Evolutionary conservation across 2,329 filamentous ascomycete genomes (phyloP), one percentile per base, ranked within the genome.

Genomic region (Paecilomyces sp.): DNA sequence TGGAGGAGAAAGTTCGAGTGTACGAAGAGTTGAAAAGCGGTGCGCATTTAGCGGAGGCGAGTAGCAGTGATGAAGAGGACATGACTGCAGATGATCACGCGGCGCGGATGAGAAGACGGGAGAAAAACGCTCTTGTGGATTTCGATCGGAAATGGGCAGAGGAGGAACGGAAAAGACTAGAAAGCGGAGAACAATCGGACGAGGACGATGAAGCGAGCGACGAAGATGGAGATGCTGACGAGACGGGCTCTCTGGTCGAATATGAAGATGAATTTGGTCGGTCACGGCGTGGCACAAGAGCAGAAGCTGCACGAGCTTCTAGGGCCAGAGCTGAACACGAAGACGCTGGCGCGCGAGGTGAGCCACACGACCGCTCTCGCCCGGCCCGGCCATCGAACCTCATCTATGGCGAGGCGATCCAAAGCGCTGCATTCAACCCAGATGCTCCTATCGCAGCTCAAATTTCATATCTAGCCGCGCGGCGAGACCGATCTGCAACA

Each of bases 71-170:
- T 24, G 73, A 75, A 8, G 75, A 75, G 2, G 69, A 73, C 53
- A 8, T 15, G 41, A 62, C 62, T 15, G 66, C 67, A 34, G 73
- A 75, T 28, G 71, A 72, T 15, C 82, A 83, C 58, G 58, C 73
- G 62, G 80, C 51, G 84, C 89, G 65, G 84, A 88, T 70, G 79
- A 85, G 66, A 79, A 84, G 51, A 85, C 87, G 66, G 82, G 73
- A 75, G 59, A 70, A 66, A 36, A 73, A 76, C 58, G 75, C 84
- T 25, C 83, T 96, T 28, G 88, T 99, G 2, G 93, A 99, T 77
- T 99, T 99, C 74, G 94, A 97, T 75, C 83, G 88, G 62, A 99
- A 97, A 77, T 97, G 94, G 92, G 91, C 89, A 0, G 90, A 96
- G 70, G 78, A 79, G 25, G 79, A 86, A 58, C 75, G 73, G 3